Percentiles rank a stretch among this genome's conserved stretches.
phyloP scores from a whole-genome alignment of 371 early-diverging fungal species.

The Nematocida minor region DNA sequence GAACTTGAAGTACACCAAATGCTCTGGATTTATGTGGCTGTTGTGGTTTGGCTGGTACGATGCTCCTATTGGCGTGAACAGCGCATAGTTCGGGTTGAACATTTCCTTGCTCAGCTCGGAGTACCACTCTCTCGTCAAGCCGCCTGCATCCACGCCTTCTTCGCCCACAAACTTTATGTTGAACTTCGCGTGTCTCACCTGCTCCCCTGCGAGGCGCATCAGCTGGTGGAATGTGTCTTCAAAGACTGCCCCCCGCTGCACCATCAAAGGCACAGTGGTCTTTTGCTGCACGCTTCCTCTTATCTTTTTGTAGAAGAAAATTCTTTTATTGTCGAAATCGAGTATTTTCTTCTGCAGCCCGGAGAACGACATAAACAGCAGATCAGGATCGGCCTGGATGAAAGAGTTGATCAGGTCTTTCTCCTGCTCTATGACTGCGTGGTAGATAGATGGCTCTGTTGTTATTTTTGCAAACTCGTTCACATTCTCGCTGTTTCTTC shows the following conservation, averaged over 20 bases:
- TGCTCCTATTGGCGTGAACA: conserved; percentile 87
- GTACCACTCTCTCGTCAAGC: conserved; percentile 95
- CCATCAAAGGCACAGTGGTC: conserved; percentile 1
- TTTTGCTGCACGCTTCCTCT: not conserved
- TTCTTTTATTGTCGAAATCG: conserved; percentile 51
- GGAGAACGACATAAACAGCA: conserved; percentile 36
- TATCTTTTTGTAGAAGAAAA: conserved; percentile 46
- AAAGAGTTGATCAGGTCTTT: conserved; percentile 42
- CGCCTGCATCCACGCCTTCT: conserved; percentile 95
- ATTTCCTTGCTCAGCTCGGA: conserved; percentile 84
- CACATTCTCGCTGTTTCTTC: conserved; percentile 17
- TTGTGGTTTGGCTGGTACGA: conserved; percentile 90
- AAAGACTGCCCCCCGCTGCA: conserved; percentile 44
- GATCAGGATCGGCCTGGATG: conserved; percentile 38
- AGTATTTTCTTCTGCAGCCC: conserved; percentile 38
- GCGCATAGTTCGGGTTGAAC: conserved; percentile 93
- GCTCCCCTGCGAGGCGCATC: conserved; percentile 43
- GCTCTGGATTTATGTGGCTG: conserved; percentile 85
- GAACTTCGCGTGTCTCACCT: conserved; percentile 68
- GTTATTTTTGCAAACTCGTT: not conserved
- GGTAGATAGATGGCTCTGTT: not conserved
- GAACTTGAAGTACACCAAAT: conserved; percentile 88
- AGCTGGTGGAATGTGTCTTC: conserved; percentile 54
- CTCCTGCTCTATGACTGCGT: conserved; percentile 7
- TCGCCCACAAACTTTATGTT: conserved; percentile 86